Evolutionary conservation across 768 basidiomycete genomes (phyloP).

Genomic region (Hebeloma cylindrosporum): DNA sequence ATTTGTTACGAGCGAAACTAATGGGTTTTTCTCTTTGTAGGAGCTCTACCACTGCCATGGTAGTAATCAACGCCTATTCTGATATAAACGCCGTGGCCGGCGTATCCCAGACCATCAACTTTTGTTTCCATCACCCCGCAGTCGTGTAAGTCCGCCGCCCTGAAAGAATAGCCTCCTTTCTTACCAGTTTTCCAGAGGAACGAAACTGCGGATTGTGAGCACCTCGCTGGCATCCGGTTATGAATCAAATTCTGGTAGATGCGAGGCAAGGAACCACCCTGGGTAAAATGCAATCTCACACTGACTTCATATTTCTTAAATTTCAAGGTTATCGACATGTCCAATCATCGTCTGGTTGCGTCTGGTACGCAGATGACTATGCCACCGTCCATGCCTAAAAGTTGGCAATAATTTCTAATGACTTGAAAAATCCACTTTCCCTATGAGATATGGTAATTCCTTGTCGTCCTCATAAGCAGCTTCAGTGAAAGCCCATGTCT

Average conservation of each 20-base stretch:
- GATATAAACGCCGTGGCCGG: constrained; percentile 30
- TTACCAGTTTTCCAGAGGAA: constrained; percentile 33
- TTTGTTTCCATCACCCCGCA: constrained; percentile 44
- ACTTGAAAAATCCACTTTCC: too few relatives aligned
- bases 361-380: constrained; percentile 43
- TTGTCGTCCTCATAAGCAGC: too few relatives aligned
- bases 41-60: constrained; percentile 41
- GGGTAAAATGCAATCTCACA: constrained; percentile 19
- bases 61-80: constrained; percentile 32
- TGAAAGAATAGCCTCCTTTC: background rate
- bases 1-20: background rate
- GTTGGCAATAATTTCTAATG: constrained; percentile 4
- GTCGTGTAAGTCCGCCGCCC: constrained; percentile 28
- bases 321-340: constrained; percentile 41
- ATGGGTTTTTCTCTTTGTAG: constrained; percentile 24
- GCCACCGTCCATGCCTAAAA: constrained; percentile 26
- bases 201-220: constrained; percentile 42
- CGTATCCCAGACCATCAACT: constrained; percentile 47
- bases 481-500: too few relatives aligned
- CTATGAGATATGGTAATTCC: too few relatives aligned
- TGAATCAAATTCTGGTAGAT: constrained; percentile 33
- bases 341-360: constrained; percentile 39
- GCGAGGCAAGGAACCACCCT: too few relatives aligned
- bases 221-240: constrained; percentile 34
- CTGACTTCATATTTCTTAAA: background rate